Base-by-base conservation (phyloP, 1,139 yeast genomes). In the Wickerhamiella pararugosa region DNA sequence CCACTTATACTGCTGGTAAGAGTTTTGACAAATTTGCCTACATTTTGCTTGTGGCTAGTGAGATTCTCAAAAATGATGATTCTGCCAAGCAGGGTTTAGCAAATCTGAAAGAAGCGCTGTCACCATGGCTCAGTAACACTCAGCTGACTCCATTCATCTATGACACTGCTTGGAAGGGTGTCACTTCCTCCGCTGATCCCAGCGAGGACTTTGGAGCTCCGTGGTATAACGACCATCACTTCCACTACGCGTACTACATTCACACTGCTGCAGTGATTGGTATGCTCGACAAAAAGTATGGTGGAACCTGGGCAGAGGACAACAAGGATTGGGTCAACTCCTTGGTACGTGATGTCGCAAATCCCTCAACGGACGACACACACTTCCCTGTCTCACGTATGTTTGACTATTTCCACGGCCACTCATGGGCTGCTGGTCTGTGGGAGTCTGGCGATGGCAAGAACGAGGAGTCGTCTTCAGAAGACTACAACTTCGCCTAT, bases 341-440 rank as follows among this genome's bases (percentile, higher is more conserved):
- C 1, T 65, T 78, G 49, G 63, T 80, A 37, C 71, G 90, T 58
- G 90, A 80, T 55, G 86, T 77, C 43, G 84, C 86, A 35, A 80
- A 81, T 53, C 92, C 90, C 25, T 67, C 76, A 28, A 45, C 58
- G 45, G 65, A 64, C 3, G 92, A 80, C 56, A 43, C 65, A 1
- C 70, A 69, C 56, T 82, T 79, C 75, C 93, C 94, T 4, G 80
- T 75, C 10, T 79, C 73, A 39, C 70, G 93, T 56, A 70, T 69
- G 69, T 82, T 81, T 60, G 90, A 80, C 58, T 82, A 82, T 83
- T 82, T 63, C 62, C 69, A 70, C 37, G 94, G 94, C 29, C 93
- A 82, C 59, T 79, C 92, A 2, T 81, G 90, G 86, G 92, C 93
- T 6, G 73, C 73, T 45, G 93, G 94, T 11, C 63, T 81, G 48